Conservation (phyloP, 352 stramenopile species). For the Globisporangium alternatum region DNA sequence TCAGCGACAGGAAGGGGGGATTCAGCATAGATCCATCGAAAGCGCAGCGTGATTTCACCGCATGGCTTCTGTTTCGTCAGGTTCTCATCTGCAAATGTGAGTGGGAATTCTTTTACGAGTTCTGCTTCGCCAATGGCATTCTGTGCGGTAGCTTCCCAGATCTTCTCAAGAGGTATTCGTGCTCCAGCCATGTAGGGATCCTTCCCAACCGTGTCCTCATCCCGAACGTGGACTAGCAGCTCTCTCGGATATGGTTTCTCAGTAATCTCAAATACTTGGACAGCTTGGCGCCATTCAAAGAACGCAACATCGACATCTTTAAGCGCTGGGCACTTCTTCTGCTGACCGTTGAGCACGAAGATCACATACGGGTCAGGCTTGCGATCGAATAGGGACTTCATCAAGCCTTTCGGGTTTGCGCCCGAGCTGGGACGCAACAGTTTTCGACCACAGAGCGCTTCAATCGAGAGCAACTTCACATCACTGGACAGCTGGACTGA, state of each 20-base stretch:
- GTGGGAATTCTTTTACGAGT: conserved; percentile 26
- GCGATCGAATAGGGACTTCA: conserved; percentile 41
- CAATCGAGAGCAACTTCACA: conserved; percentile 36
- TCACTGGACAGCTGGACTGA: conserved; percentile 13
- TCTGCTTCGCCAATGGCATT: conserved; percentile 17
- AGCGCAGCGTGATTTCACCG: conserved; percentile 34
- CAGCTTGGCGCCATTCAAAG: conserved; percentile 44
- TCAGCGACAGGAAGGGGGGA: conserved; percentile 18
- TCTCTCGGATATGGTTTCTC: conserved; percentile 30
- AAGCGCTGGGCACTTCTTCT: conserved; percentile 25
- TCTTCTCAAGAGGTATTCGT: conserved; percentile 25
- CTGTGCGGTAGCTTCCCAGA: conserved; percentile 24
- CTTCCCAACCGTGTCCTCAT: conserved; percentile 35
- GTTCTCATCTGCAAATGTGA: conserved; percentile 37
- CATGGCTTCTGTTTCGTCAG: conserved; percentile 38
- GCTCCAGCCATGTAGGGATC: conserved; percentile 46
- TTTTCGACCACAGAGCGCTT: conserved; percentile 31
- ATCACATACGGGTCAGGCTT: conserved; percentile 45
- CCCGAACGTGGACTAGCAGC: conserved; percentile 34
- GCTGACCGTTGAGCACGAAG: conserved; percentile 27
- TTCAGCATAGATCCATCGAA: conserved; percentile 40
- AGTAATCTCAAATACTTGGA: conserved; percentile 37
- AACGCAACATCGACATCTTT: conserved; percentile 45
- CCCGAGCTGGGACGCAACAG: conserved; percentile 21
- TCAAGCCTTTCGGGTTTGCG: conserved; percentile 24